phyloP scores from a whole-genome alignment of 352 stramenopile species.

The Aphanomyces stellatus region DNA sequence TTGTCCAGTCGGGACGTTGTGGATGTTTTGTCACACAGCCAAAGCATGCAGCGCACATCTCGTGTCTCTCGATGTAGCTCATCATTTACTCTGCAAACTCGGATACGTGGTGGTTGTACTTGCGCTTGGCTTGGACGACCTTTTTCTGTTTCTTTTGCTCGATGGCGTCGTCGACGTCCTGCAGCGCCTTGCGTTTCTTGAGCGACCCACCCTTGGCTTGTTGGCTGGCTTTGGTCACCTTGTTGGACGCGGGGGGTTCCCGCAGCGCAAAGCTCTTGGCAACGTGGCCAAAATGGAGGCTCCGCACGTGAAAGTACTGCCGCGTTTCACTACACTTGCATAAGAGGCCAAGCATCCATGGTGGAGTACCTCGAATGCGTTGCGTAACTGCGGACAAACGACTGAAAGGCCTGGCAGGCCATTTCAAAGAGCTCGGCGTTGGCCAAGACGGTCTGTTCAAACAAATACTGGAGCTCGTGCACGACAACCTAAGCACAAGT shows the following conservation, averaged over 20 bases:
- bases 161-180: slow-evolving; percentile 56
- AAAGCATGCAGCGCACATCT: too few relatives aligned
- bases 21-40: too few relatives aligned
- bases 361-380: slow-evolving; percentile 75
- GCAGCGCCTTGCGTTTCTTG: slow-evolving; percentile 70
- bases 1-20: too few relatives aligned
- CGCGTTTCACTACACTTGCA: slow-evolving; percentile 47
- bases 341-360: too few relatives aligned
- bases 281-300: slow-evolving; percentile 91
- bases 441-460: slow-evolving; percentile 69
- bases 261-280: slow-evolving; percentile 89
- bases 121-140: slow-evolving; percentile 46
- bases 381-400: slow-evolving; percentile 89
- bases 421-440: slow-evolving; percentile 79
- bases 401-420: slow-evolving; percentile 86
- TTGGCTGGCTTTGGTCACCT: slow-evolving; percentile 60
- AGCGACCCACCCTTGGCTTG: slow-evolving; percentile 74
- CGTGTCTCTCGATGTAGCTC: too few relatives aligned
- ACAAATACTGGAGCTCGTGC: slow-evolving; percentile 75
- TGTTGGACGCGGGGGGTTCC: slow-evolving; percentile 68
- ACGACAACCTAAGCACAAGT: slow-evolving; percentile 35
- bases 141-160: slow-evolving; percentile 53
- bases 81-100: slow-evolving; percentile 57
- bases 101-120: slow-evolving; percentile 61
- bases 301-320: slow-evolving; percentile 89